Evolutionary conservation across 176 grass and related monocot species (phyloP).

Genomic region (Zea luxurians): DNA sequence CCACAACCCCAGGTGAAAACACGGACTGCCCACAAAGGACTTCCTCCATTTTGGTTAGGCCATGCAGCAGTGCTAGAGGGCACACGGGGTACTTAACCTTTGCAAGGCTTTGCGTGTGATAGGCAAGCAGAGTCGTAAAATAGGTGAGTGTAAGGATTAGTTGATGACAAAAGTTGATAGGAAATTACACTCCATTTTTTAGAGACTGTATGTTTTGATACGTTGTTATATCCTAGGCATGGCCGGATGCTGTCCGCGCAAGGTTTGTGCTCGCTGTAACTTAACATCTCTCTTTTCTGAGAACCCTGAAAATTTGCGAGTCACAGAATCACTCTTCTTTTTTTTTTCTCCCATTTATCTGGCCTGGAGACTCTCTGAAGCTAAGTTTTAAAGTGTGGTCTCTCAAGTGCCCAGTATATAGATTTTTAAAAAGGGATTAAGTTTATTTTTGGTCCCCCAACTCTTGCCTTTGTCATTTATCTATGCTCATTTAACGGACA

Average conservation of each 20-base stretch:
- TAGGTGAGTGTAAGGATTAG: neutral
- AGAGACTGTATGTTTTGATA: neutral
- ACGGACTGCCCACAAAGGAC: constrained; percentile 29
- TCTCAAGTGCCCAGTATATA: too few relatives aligned
- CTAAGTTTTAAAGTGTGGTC: too few relatives aligned
- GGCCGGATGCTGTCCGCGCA: neutral
- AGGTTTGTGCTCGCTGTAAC: neutral
- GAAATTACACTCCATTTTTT: neutral
- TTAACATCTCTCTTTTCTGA: neutral
- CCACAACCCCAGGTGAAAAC: constrained; percentile 20
- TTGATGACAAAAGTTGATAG: neutral
- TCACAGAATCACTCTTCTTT: too few relatives aligned
- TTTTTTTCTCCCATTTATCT: too few relatives aligned
- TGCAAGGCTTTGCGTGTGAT: constrained; percentile 54
- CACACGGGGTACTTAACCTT: constrained; percentile 95
- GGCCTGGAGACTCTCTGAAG: too few relatives aligned
- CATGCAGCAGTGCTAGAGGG: constrained; percentile 58
- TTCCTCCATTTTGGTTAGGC: constrained; percentile 63
- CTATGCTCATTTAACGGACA: too few relatives aligned
- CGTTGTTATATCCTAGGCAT: neutral
- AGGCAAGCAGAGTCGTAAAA: constrained; percentile 17
- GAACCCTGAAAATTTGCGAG: neutral
- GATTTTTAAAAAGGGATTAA: too few relatives aligned
- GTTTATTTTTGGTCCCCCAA: too few relatives aligned
- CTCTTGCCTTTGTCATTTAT: too few relatives aligned